Percentiles rank a stretch among this genome's conserved stretches.
phyloP scores from a whole-genome alignment of 108 stramenopile species.

The Stephanodiscus minutulus region DNA sequence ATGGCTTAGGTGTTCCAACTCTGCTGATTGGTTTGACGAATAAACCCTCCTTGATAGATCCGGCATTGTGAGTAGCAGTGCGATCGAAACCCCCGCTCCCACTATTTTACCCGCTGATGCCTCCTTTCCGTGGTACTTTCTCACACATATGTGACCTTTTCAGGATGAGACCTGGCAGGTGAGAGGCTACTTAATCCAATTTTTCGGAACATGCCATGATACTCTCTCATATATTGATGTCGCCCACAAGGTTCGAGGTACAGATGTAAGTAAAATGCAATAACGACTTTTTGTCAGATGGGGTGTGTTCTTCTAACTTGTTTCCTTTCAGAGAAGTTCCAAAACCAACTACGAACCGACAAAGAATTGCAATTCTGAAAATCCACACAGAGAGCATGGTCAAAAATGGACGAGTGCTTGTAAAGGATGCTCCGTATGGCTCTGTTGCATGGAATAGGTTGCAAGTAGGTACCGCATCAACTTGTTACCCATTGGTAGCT shows the following conservation, averaged over 20 bases:
- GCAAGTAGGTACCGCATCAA: conserved; percentile 7
- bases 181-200: background rate
- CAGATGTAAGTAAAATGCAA: too few species aligned
- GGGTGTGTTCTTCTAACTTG: too few species aligned
- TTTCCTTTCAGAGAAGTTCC: too few species aligned
- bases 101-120: background rate
- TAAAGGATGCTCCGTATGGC: conserved; percentile 66
- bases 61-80: conserved; percentile 50
- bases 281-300: too few species aligned
- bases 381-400: conserved; percentile 80
- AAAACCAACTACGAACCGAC: conserved; percentile 74
- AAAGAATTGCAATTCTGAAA: conserved; percentile 74
- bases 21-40: conserved; percentile 95
- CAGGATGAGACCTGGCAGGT: conserved; percentile 70
- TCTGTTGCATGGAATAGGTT: conserved; percentile 45
- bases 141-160: background rate
- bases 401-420: conserved; percentile 72
- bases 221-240: background rate
- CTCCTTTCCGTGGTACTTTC: background rate
- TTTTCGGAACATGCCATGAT: background rate
- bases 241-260: conserved; percentile 64
- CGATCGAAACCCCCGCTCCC: background rate
- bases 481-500: background rate
- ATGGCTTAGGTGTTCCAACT: conserved; percentile 82
- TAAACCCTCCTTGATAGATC: conserved; percentile 85